Conservation (phyloP, 768 basidiomycete species). For the Lentinula edodes region DNA sequence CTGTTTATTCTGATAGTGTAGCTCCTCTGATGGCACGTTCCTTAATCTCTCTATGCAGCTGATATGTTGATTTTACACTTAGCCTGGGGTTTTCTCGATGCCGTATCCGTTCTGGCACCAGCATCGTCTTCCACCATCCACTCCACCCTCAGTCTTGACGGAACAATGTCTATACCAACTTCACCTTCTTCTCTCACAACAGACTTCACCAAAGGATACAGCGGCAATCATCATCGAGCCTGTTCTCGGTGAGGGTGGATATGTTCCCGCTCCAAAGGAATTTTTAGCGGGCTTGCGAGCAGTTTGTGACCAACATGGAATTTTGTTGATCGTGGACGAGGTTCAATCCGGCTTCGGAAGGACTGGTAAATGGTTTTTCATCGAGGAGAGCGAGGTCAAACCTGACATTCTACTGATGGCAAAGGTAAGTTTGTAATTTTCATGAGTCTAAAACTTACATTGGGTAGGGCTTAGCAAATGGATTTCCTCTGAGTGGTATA, state of each 20-base stretch:
- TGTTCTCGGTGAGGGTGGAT: conserved; percentile 93
- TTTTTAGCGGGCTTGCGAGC: conserved; percentile 77
- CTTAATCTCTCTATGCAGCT: neutral
- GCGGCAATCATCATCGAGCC: conserved; percentile 94
- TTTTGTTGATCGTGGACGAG: conserved; percentile 82
- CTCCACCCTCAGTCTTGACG: conserved; percentile 53
- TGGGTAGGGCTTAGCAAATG: conserved; percentile 73
- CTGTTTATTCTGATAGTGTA: conserved; percentile 75
- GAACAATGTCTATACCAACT: conserved; percentile 72
- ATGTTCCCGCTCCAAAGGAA: conserved; percentile 78
- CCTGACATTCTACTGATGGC: conserved; percentile 90
- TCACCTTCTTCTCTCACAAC: conserved; percentile 70
- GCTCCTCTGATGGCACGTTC: conserved; percentile 75
- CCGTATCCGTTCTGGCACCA: conserved; percentile 97
- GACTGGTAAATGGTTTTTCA: conserved; percentile 78
- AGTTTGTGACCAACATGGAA: conserved; percentile 83
- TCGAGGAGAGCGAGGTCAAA: conserved; percentile 76
- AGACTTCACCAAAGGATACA: conserved; percentile 78
- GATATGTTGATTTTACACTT: neutral
- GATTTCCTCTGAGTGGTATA: conserved; percentile 89
- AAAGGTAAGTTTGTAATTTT: conserved; percentile 46
- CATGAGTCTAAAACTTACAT: neutral
- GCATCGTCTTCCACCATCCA: conserved; percentile 48
- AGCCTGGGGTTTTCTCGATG: conserved; percentile 80
- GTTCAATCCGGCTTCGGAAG: conserved; percentile 89